phyloP scores from a whole-genome alignment of 805 yeast genomes.

The Cyberlindnera euphorbiiphila region DNA sequence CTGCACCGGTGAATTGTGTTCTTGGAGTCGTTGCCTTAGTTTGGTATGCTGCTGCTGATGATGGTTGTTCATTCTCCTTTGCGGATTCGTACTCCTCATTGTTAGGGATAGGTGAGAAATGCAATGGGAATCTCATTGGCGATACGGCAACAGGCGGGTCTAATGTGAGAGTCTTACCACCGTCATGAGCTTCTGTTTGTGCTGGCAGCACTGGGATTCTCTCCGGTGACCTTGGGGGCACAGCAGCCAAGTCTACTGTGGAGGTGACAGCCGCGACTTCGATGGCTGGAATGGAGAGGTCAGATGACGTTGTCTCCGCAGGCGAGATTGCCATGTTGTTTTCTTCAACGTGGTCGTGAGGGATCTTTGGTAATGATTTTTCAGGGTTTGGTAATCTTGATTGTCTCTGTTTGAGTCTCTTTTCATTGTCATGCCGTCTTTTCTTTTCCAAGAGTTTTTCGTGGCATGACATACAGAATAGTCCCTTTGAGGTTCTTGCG shows the following conservation, averaged over 20 bases:
- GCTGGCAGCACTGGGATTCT: constrained; percentile 10
- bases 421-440: constrained; percentile 50
- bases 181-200: too few species aligned
- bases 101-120: constrained; percentile 9
- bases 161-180: too few species aligned
- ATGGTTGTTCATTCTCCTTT: background rate
- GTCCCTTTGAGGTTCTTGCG: constrained; percentile 89
- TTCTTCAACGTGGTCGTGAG: constrained; percentile 13
- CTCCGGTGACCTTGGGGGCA: constrained; percentile 26
- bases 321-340: constrained; percentile 13
- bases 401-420: constrained; percentile 17
- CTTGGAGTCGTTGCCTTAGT: constrained; percentile 5
- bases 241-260: constrained; percentile 6
- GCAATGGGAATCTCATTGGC: constrained; percentile 17
- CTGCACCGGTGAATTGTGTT: constrained; percentile 6
- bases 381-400: constrained; percentile 13
- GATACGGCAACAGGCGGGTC: constrained; percentile 23
- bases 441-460: constrained; percentile 75
- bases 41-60: background rate
- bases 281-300: constrained; percentile 14
- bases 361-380: constrained; percentile 25
- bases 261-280: constrained; percentile 8
- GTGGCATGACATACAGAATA: constrained; percentile 92
- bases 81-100: background rate
- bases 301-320: constrained; percentile 21